Evolutionary conservation across 2,329 filamentous ascomycete genomes (phyloP).

Genomic region (Nemania sp.): DNA sequence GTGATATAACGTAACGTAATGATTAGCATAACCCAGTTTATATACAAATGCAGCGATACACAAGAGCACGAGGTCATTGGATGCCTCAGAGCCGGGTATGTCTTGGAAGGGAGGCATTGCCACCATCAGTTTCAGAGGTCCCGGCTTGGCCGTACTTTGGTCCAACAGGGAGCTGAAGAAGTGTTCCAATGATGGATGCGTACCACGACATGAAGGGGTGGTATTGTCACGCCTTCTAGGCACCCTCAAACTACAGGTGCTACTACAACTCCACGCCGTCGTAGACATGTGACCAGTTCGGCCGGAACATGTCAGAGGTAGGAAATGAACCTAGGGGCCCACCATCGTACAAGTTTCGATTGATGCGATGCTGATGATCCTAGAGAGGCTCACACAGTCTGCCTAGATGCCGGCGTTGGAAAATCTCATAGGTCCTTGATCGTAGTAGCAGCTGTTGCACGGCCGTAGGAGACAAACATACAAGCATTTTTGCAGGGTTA

Average conservation of each 20-base stretch:
- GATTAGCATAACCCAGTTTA: no score
- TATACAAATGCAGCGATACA: background rate
- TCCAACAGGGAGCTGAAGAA: constrained; percentile 6
- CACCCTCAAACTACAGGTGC: background rate
- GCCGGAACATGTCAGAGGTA: background rate
- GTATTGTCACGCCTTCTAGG: constrained; percentile 11
- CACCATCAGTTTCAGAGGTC: background rate
- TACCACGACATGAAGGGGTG: background rate
- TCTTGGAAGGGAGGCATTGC: constrained; percentile 4
- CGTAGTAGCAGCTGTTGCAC: no score
- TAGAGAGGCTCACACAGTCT: no score
- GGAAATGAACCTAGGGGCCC: no score
- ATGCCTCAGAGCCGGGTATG: background rate
- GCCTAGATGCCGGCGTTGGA: no score
- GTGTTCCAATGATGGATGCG: constrained; percentile 4
- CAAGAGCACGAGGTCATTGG: background rate
- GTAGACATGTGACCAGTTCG: constrained; percentile 11
- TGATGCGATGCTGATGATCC: no score
- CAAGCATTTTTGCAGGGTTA: no score
- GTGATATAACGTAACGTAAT: no score
- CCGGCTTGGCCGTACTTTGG: background rate
- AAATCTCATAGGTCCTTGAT: no score
- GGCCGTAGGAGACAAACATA: no score
- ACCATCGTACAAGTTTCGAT: no score
- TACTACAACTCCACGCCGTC: background rate